phyloP scores from a whole-genome alignment of 225 moss, liverwort and hornwort species.

The Rhytidiadelphus loreus region DNA sequence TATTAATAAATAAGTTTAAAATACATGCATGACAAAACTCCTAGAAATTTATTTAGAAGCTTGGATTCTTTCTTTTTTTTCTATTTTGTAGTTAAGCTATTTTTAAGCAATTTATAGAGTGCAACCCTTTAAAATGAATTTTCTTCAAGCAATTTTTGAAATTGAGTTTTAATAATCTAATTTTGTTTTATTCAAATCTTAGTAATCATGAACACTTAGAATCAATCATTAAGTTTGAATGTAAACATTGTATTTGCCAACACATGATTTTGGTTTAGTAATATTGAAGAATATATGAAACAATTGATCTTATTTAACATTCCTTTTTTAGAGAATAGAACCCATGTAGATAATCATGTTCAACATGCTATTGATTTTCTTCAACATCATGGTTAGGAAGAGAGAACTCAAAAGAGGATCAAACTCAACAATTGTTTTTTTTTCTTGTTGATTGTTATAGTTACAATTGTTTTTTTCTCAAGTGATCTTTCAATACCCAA shows the following conservation, averaged over 20 bases:
- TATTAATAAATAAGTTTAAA: not conserved
- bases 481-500: not conserved
- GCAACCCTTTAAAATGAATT: not conserved
- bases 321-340: not conserved
- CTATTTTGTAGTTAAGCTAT: not conserved
- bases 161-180: not conserved
- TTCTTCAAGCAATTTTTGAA: not conserved
- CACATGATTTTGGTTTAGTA: not conserved
- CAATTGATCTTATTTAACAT: not conserved
- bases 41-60: not conserved
- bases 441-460: not conserved
- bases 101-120: not conserved
- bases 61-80: too few relatives aligned
- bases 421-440: not conserved
- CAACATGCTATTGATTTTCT: not conserved
- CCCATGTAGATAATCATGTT: rapidly evolving
- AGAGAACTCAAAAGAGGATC: not conserved
- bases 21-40: too few relatives aligned
- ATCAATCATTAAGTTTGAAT: not conserved
- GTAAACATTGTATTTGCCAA: not conserved
- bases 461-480: not conserved
- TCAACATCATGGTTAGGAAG: not conserved
- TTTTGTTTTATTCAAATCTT: not conserved
- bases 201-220: not conserved
- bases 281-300: not conserved